A percentile compares a stretch with the other conserved stretches of the same genome.
phyloP scores from a whole-genome alignment of 805 yeast species.

The Helenozyma baotianmanensis region DNA sequence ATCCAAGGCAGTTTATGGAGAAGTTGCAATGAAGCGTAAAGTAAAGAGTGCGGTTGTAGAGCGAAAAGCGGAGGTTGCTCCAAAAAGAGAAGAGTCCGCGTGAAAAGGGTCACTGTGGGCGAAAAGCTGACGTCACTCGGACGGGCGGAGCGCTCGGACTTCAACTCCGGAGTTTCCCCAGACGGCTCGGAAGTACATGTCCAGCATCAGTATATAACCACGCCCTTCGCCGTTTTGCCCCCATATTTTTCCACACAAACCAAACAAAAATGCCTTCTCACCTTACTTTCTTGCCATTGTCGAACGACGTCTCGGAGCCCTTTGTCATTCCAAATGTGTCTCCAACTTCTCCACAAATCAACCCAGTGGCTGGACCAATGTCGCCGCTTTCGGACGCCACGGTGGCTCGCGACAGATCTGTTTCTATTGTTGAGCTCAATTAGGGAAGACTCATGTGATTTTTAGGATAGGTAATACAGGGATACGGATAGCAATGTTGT shows the following conservation, averaged over 20 bases:
- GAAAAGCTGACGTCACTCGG: constrained; percentile 15
- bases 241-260: not conserved
- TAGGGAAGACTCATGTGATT: constrained; percentile 7
- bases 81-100: too few species aligned
- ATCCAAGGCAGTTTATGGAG: too few species aligned
- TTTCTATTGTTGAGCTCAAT: constrained; percentile 25
- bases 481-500: not conserved
- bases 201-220: constrained; percentile 12
- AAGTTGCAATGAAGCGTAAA: too few species aligned
- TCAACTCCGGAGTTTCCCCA: constrained; percentile 14
- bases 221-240: not conserved
- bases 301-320: constrained; percentile 56
- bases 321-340: constrained; percentile 62
- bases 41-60: too few species aligned
- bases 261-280: constrained; percentile 9
- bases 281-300: constrained; percentile 47
- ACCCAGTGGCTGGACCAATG: constrained; percentile 7
- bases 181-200: constrained; percentile 16
- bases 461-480: not conserved
- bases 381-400: constrained; percentile 11
- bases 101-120: too few species aligned
- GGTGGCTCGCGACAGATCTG: constrained; percentile 15
- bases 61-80: too few species aligned
- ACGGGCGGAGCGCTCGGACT: constrained; percentile 8
- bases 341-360: constrained; percentile 40